Conservation (phyloP, 306 rosid genomes). For the Chamaecrista fasciculata region DNA sequence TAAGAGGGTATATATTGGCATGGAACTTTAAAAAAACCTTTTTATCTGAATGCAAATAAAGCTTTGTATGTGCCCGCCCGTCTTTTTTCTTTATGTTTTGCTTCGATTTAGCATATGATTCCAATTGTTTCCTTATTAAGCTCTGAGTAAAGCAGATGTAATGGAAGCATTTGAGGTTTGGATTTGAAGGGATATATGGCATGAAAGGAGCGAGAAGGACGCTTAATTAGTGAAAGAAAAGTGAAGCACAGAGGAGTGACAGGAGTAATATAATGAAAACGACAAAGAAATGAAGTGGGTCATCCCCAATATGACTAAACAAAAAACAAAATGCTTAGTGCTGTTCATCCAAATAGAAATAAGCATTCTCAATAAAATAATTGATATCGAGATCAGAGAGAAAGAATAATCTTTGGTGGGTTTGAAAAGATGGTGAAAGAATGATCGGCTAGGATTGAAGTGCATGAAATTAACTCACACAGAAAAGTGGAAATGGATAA, state of each 20-base stretch:
- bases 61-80: conserved; percentile 2
- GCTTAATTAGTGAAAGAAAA: neutral
- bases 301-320: conserved; percentile 14
- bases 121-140: conserved; percentile 30
- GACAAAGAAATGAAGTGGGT: conserved; percentile 22
- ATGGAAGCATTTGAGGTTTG: neutral
- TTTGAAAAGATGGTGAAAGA: conserved; percentile 16
- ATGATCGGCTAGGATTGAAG: conserved; percentile 40
- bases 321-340: conserved; percentile 32
- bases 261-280: too few relatives aligned
- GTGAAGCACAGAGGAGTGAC: conserved; percentile 21
- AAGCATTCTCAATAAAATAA: conserved; percentile 30
- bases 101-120: conserved; percentile 44
- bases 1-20: conserved; percentile 23
- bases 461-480: conserved; percentile 30
- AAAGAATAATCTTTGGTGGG: conserved; percentile 38
- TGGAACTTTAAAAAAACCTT: conserved; percentile 18
- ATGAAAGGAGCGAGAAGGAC: neutral
- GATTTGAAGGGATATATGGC: conserved; percentile 26
- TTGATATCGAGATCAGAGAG: neutral
- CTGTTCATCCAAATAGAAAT: conserved; percentile 11
- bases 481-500: conserved; percentile 41
- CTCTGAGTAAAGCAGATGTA: neutral
- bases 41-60: conserved; percentile 20
- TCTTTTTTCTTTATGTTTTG: conserved; percentile 7